Evolutionary conservation across 352 stramenopile species (phyloP), one percentile per base, ranked within the genome.

Genomic region (Globisporangium paroecandrum): DNA sequence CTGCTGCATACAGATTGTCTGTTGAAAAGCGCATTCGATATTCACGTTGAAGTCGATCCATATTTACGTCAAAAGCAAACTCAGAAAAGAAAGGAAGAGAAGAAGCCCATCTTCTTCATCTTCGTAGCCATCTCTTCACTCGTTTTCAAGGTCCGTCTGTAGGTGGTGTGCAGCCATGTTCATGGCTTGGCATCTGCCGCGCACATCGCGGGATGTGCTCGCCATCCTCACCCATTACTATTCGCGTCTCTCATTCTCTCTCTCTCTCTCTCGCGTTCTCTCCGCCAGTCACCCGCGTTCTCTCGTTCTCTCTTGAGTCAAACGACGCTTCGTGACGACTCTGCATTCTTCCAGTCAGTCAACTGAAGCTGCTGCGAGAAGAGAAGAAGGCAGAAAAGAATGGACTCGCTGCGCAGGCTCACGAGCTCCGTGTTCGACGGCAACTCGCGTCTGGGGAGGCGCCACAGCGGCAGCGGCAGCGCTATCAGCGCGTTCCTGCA

Each of bases 361-460:
- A n/a, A 20, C 41, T 47, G 41, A 47, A 47, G 13, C 41, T 47
- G 41, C 25, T 38, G 25, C 15, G 18, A 60, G 4, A 60, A 25
- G 15, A 60, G 38, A 27, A 51, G 29, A 2, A 36, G 6, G 22
- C n/a, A 43, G 32, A 34, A 12, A 3, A 34, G 24, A 32, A 92
- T 93, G 84, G 84, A 93, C 53, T 91, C 84, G 10, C 69, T 93
- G n/a, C 81, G 84, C 3, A 78, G 82, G 7, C 80, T 93, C 46
- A 91, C 84, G 54, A 92, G 79, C 73, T 91, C 80, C 60, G 76
- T 93, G 58, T 84, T 90, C 27, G 81, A 91, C 43, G 64, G 71
- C 62, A 69, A 76, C 20, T 69, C 69, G 13, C 75, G 76, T 6
- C 64, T 76, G 24, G 73, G 78, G 15, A 77, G 81, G 38, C 69